Percentiles rank a stretch among this genome's conserved stretches.
phyloP scores from a whole-genome alignment of 202 grass and related monocot genomes.

The Brachypodium distachyon region DNA sequence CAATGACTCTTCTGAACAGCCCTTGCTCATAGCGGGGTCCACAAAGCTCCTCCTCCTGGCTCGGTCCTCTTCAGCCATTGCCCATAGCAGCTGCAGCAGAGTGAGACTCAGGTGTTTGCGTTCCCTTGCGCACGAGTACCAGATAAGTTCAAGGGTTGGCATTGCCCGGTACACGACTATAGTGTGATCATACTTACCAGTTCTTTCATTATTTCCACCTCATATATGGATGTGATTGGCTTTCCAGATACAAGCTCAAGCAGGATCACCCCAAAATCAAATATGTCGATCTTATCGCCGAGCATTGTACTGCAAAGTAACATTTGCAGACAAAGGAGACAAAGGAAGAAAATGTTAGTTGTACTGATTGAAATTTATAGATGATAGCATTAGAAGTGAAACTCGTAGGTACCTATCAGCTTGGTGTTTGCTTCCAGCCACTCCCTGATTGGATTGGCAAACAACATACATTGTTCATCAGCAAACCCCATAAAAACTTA shows the following conservation, averaged over 20 bases:
- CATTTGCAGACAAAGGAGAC: background rate
- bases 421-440: constrained; percentile 35
- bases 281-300: constrained; percentile 68
- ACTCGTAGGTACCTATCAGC: constrained; percentile 40
- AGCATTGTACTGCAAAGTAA: constrained; percentile 36
- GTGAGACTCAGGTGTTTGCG: background rate
- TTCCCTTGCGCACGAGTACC: background rate
- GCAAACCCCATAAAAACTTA: background rate
- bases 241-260: constrained; percentile 87
- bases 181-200: constrained; percentile 46
- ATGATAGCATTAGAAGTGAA: background rate
- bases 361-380: background rate
- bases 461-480: constrained; percentile 11
- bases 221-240: constrained; percentile 62
- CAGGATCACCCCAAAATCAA: constrained; percentile 82
- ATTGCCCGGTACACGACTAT: background rate
- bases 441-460: constrained; percentile 27
- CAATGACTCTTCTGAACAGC: constrained; percentile 64
- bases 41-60: constrained; percentile 56
- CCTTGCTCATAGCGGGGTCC: constrained; percentile 48
- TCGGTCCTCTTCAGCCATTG: constrained; percentile 47
- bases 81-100: constrained; percentile 51
- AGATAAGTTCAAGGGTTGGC: background rate
- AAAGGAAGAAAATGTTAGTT: background rate
- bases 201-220: constrained; percentile 83